Evolutionary conservation across 1,139 yeast genomes (phyloP).

Genomic region (Meyerozyma guilliermondii): DNA sequence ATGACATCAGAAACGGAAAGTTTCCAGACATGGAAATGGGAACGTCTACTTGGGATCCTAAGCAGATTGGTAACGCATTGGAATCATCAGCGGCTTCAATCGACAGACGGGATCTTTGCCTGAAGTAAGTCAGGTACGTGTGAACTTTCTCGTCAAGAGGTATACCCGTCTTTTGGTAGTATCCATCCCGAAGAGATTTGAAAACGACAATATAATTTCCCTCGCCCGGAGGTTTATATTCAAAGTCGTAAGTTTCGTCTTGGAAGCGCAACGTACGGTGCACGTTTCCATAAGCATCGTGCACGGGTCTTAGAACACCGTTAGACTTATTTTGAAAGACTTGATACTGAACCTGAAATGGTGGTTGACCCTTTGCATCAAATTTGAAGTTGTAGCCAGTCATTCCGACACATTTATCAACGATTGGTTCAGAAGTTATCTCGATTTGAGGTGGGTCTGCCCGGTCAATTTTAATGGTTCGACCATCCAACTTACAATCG

Average conservation of each 20-base stretch:
- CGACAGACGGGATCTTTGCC: slow-evolving; percentile 41
- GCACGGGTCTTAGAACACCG: slow-evolving; percentile 28
- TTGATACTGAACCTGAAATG: slow-evolving; percentile 62
- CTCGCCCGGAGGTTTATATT: slow-evolving; percentile 72
- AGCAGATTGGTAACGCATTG: slow-evolving; percentile 28
- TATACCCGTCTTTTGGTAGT: slow-evolving; percentile 38
- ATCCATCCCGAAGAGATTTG: slow-evolving; percentile 48
- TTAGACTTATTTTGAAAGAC: slow-evolving; percentile 45
- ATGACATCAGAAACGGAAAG: slow-evolving; percentile 68
- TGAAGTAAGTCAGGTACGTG: slow-evolving; percentile 49
- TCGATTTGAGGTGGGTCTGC: slow-evolving; percentile 47
- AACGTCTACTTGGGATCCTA: slow-evolving; percentile 33
- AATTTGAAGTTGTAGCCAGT: slow-evolving; percentile 72
- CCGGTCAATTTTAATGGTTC: slow-evolving; percentile 14
- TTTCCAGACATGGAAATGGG: slow-evolving; percentile 68
- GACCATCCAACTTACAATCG: slow-evolving; percentile 47
- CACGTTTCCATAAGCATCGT: slow-evolving; percentile 23
- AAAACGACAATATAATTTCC: slow-evolving; percentile 79
- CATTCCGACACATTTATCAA: slow-evolving; percentile 89
- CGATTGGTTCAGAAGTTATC: slow-evolving; percentile 54
- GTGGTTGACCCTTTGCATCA: slow-evolving; percentile 73
- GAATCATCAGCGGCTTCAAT: slow-evolving; percentile 17
- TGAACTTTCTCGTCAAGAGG: slow-evolving; percentile 28
- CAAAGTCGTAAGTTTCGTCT: slow-evolving; percentile 35
- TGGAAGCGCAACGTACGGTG: slow-evolving; percentile 3